Base-by-base conservation (phyloP, 2,329 filamentous ascomycete species). In the Blastomyces parvus region DNA sequence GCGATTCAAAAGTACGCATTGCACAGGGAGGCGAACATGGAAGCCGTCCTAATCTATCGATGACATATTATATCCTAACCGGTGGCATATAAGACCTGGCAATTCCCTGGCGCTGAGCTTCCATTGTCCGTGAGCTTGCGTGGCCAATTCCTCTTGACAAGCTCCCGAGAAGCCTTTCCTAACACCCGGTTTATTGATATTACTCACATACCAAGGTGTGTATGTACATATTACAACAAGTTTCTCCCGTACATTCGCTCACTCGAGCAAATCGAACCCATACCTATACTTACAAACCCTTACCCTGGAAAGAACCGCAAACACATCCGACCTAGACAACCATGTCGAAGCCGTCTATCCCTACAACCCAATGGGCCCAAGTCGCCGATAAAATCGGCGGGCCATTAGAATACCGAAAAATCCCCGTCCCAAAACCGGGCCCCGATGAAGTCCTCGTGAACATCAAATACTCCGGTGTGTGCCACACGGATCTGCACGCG, bases 391-490 rank as follows among this genome's bases (percentile, higher is more conserved):
- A 91, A 82, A 87, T 83, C 63, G 91, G 89, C 69, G 87, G 86
- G 63, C 84, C 87, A 81, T 81, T 74, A n/a, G 69, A 73, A 58
- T 77, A 75, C 73, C 78, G 77, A 66, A 71, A 77, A 79, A 93
- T 97, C 71, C 87, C 89, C 69, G 91, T 96, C 60, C 82, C 82
- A 66, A 84, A 87, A 76, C 92, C 92, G 48, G 90, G 87, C 27
- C 88, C 91, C 61, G 91, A 96, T 79, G 90, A 97, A 79, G 89
- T 96, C 69, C 88, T 97, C 68, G 81, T 96, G 79, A 93, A 95
- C 79, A 84, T 96, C 83, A 91, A 91, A 77, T 96, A 85, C 82
- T 89, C 88, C 36, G 91, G 91, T 74, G 91, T 96, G 69, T 96
- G 91, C 83, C 91, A 95, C 81, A 95, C 91, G 44, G 90, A 95